Conservation (phyloP, 2,329 filamentous ascomycete species). For the Cercospora sp. region DNA sequence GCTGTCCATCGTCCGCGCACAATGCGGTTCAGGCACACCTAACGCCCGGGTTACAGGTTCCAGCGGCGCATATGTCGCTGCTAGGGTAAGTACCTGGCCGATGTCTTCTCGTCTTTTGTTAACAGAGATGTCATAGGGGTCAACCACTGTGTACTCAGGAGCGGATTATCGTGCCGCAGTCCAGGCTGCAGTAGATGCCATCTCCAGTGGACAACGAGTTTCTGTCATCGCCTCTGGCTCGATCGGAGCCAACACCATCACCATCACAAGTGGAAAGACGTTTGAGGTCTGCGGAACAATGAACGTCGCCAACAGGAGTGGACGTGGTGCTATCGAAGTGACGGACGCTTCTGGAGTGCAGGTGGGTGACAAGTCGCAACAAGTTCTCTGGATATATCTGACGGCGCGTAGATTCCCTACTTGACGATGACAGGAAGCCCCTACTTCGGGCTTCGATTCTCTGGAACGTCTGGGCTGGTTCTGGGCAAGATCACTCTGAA, state of each 20-base stretch:
- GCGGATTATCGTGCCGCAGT: constrained; percentile 57
- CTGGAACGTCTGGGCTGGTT: constrained; percentile 50
- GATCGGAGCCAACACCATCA: constrained; percentile 56
- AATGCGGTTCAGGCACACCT: constrained; percentile 53
- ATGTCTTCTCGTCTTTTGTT: background rate
- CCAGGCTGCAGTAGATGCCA: constrained; percentile 55
- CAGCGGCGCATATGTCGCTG: constrained; percentile 49
- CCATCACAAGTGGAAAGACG: constrained; percentile 54
- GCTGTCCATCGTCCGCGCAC: constrained; percentile 21
- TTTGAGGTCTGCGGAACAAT: constrained; percentile 62
- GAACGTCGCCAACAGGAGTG: constrained; percentile 45
- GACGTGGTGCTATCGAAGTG: constrained; percentile 57
- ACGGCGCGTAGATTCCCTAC: constrained; percentile 50
- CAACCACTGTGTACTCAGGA: constrained; percentile 52
- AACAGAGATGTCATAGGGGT: constrained; percentile 36
- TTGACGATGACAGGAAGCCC: constrained; percentile 59
- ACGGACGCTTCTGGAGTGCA: constrained; percentile 49
- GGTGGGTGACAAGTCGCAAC: background rate
- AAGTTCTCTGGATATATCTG: background rate
- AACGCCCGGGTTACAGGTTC: constrained; percentile 52
- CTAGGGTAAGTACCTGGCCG: constrained; percentile 5
- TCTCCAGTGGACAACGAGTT: constrained; percentile 55
- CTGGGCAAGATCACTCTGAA: constrained; percentile 58
- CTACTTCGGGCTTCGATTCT: constrained; percentile 60
- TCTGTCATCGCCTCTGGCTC: constrained; percentile 57